A percentile compares a stretch with the other conserved stretches of the same genome.
Evolutionary conservation across 805 yeast genomes (phyloP).

Genomic region (Saturnispora quitensis): DNA sequence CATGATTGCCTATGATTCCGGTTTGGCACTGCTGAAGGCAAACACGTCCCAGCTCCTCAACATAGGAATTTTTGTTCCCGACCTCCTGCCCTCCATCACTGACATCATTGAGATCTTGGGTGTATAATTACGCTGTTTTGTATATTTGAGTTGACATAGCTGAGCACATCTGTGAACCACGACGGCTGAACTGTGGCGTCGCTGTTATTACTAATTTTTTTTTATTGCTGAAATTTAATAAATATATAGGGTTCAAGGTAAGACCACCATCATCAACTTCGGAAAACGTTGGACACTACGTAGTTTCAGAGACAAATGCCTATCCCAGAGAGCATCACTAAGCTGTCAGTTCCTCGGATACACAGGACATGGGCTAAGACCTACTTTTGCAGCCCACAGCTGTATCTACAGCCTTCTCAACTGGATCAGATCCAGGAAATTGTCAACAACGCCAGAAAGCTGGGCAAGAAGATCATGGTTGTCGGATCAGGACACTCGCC

Average conservation of each 20-base stretch:
- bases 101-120: slow-evolving; percentile 12
- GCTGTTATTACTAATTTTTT: neutral
- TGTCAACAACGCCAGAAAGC: slow-evolving; percentile 53
- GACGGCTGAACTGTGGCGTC: neutral
- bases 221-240: neutral
- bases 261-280: neutral
- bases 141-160: neutral
- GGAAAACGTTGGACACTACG: neutral
- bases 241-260: neutral
- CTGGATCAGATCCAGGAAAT: slow-evolving; percentile 61
- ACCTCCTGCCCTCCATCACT: slow-evolving; percentile 21
- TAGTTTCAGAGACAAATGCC: slow-evolving; percentile 9
- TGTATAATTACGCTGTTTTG: neutral
- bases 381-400: slow-evolving; percentile 64
- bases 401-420: slow-evolving; percentile 67
- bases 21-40: slow-evolving; percentile 28
- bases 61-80: slow-evolving; percentile 29
- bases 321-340: slow-evolving; percentile 20
- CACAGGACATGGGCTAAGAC: slow-evolving; percentile 91
- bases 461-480: slow-evolving; percentile 60
- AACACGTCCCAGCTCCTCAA: slow-evolving; percentile 26
- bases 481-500: slow-evolving; percentile 97
- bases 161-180: neutral
- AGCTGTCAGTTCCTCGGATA: slow-evolving; percentile 30
- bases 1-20: slow-evolving; percentile 25